Evolutionary conservation across 2,329 filamentous ascomycete genomes (phyloP), one percentile per base, ranked within the genome.

Genomic region (Beauveria brongniartii): DNA sequence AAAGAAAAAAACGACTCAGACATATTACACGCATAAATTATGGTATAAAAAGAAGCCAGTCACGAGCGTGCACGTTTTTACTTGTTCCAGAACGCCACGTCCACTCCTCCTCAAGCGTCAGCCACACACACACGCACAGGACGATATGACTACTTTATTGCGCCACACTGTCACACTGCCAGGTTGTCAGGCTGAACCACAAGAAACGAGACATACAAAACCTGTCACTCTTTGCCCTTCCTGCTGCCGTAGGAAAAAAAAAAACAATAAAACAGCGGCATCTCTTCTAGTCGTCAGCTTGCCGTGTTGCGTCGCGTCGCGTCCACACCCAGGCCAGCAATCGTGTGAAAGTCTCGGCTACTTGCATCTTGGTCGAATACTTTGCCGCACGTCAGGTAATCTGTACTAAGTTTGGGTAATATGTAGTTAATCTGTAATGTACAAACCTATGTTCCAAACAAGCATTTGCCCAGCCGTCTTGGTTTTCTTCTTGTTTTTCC

Each of bases 21-120:
- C 20, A n/a, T 7, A n/a, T 7, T 12, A 34, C 24, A 28, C 7
- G 30, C 55, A 26, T 51, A 24, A 44, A 46, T 14, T 26, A 58
- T 37, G 10, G 16, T 14, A n/a, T n/a, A 2, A 50, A 43, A 44
- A 44, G 46, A 41, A n/a, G 37, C 56, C 56, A 59, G 47, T 52
- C 47, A 59, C 37, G 44, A 48, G 34, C 47, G 30, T 44, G 55
- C 55, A 59, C 55, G 55, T 59, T 52, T 52, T 52, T 44, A 5
- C 34, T 41, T 41, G 55, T 59, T 59, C 34, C 47, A 59, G 47
- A 59, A 59, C 55, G 22, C 22, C 8, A 22, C 22, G 8, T 26
- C 14, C 52, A 30, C 52, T 34, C 30, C 12, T 5, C 12, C 30
- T 34, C 1, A 34, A 34, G 30, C 30, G 30, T 34, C 30, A 30